Conservation (phyloP, 2,329 filamentous ascomycete genomes). For the Cordyceps fumosorosea region DNA sequence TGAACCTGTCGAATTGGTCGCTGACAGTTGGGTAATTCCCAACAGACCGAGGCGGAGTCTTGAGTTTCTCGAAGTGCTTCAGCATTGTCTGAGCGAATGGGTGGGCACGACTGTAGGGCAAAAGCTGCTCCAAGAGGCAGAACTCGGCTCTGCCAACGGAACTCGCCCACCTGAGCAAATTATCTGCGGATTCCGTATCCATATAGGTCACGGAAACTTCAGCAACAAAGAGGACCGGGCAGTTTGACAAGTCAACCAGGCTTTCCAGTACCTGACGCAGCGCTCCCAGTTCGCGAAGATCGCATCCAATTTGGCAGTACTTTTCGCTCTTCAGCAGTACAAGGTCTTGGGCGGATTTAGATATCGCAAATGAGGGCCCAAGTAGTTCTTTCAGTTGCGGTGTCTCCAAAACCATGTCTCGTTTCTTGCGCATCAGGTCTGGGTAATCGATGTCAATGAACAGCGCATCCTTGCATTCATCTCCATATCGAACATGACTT, state of each 20-base stretch:
- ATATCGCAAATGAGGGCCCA: constrained; percentile 23
- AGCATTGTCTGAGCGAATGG: constrained; percentile 87
- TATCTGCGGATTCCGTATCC: constrained; percentile 65
- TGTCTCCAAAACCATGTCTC: constrained; percentile 57
- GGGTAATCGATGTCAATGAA: constrained; percentile 88
- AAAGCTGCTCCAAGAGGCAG: constrained; percentile 78
- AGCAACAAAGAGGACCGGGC: constrained; percentile 69
- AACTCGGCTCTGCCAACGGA: constrained; percentile 68
- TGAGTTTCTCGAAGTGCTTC: constrained; percentile 72
- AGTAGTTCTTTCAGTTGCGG: constrained; percentile 45
- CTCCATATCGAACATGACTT: constrained; percentile 61
- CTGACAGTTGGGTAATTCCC: constrained; percentile 58
- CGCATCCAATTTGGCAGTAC: constrained; percentile 77
- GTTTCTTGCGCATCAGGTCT: constrained; percentile 70
- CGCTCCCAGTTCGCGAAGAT: constrained; percentile 60
- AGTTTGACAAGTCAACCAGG: constrained; percentile 51
- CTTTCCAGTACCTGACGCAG: constrained; percentile 54
- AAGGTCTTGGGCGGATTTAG: constrained; percentile 34
- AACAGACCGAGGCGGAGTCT: constrained; percentile 71
- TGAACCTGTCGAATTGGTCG: constrained; percentile 65
- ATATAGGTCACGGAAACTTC: constrained; percentile 93
- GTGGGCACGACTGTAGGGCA: constrained; percentile 69
- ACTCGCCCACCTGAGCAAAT: constrained; percentile 72
- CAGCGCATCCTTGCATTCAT: constrained; percentile 48
- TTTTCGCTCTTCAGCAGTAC: constrained; percentile 58